Conservation (phyloP, 306 rosid species). For the Calophaca sinica region DNA sequence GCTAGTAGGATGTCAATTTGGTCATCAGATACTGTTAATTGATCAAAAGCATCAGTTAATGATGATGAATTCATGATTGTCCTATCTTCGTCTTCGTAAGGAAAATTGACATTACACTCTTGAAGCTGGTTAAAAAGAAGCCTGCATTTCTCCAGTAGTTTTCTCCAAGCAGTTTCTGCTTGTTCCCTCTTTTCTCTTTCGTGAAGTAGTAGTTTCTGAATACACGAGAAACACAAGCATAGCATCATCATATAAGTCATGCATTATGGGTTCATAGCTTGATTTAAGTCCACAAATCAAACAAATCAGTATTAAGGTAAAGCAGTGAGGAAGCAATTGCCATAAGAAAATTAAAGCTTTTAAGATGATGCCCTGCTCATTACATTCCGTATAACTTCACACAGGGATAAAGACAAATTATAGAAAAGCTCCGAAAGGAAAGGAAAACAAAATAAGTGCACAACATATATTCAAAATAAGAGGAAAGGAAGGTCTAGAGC, state of each 20-base stretch:
- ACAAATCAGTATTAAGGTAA: slow-evolving; percentile 10
- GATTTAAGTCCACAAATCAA: slow-evolving; percentile 30
- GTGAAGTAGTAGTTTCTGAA: slow-evolving; percentile 65
- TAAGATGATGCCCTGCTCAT: slow-evolving; percentile 6
- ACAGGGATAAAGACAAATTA: neutral
- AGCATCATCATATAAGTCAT: slow-evolving; percentile 38
- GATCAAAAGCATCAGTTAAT: slow-evolving; percentile 55
- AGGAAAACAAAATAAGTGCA: neutral
- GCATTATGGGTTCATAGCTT: slow-evolving; percentile 27
- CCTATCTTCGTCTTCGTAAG: slow-evolving; percentile 48
- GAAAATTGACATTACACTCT: slow-evolving; percentile 66
- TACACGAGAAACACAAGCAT: slow-evolving; percentile 36
- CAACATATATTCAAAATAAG: slow-evolving; percentile 14
- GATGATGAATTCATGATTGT: slow-evolving; percentile 55
- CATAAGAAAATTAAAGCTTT: slow-evolving; percentile 21
- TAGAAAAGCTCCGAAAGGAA: neutral
- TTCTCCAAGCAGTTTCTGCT: slow-evolving; percentile 58
- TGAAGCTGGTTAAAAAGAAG: slow-evolving; percentile 69
- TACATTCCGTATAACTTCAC: slow-evolving; percentile 28
- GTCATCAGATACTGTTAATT: slow-evolving; percentile 70
- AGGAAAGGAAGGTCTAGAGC: slow-evolving; percentile 6
- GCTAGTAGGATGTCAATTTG: slow-evolving; percentile 66
- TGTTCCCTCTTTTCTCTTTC: slow-evolving; percentile 70
- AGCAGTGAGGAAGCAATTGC: slow-evolving; percentile 37
- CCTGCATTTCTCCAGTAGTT: slow-evolving; percentile 66